These are phyloP conservation scores for Canavalia ensiformis DNA, from an alignment of 306 rosid species.

Conservation along the genomic window DNA sequence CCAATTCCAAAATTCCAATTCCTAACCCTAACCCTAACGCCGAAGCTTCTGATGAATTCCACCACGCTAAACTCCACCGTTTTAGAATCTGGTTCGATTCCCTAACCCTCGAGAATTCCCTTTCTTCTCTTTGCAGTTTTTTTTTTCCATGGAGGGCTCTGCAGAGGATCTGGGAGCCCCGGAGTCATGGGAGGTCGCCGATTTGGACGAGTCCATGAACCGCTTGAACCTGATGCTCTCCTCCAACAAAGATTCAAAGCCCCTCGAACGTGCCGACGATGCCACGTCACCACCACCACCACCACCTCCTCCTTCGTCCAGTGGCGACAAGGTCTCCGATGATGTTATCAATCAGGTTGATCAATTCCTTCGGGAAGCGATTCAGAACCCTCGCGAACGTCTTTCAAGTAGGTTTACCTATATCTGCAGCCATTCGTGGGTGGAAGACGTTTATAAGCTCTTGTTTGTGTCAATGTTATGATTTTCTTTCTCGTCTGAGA, in stretches of 20 bases:
- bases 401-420: constrained; percentile 68
- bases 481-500: background rate
- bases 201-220: constrained; percentile 83
- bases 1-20: constrained; percentile 31
- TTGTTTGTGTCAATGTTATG: background rate
- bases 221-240: constrained; percentile 81
- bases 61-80: constrained; percentile 44
- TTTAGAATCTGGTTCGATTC: constrained; percentile 41
- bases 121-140: constrained; percentile 6
- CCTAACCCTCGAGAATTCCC: constrained; percentile 46
- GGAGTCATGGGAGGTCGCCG: constrained; percentile 95
- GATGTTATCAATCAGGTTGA: constrained; percentile 78
- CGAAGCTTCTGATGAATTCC: constrained; percentile 59
- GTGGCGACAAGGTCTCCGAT: constrained; percentile 59
- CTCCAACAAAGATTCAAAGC: constrained; percentile 61
- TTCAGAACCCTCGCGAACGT: constrained; percentile 97
- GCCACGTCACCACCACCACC: constrained; percentile 34
- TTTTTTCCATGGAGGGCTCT: constrained; percentile 85
- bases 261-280: constrained; percentile 33
- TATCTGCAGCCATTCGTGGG: background rate
- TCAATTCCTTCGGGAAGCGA: constrained; percentile 92
- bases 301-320: constrained; percentile 47
- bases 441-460: background rate
- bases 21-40: constrained; percentile 58
- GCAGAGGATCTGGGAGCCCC: constrained; percentile 94